These are phyloP conservation scores for Heritiera fomes DNA, from an alignment of 345 rosid species.

Conservation along the genomic window DNA sequence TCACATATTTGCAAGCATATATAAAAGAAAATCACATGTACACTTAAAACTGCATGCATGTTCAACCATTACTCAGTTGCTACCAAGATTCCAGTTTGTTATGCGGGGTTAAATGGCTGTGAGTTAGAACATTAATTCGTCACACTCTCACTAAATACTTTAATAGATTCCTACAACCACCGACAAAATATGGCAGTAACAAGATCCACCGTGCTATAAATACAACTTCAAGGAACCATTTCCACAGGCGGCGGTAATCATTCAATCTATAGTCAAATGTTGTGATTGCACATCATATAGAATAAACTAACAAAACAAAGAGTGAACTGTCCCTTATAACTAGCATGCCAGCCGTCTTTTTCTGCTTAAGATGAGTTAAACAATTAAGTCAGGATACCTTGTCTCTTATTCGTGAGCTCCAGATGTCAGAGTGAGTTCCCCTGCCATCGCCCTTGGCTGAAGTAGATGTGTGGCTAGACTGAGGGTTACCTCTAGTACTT, in stretches of 20 bases:
- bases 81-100: background rate
- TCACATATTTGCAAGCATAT: background rate
- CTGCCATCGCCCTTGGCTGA: conserved; percentile 42
- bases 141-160: background rate
- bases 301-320: conserved; percentile 2
- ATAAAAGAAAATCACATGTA: background rate
- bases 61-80: background rate
- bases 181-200: background rate
- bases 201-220: background rate
- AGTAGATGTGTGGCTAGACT: conserved; percentile 56
- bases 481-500: conserved; percentile 49
- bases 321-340: background rate
- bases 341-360: background rate
- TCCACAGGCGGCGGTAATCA: background rate
- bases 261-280: background rate
- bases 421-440: conserved; percentile 51
- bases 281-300: background rate
- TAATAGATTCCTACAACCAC: background rate
- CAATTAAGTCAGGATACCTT: conserved; percentile 49
- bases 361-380: background rate
- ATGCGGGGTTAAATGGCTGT: background rate
- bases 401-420: conserved; percentile 79
- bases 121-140: background rate
- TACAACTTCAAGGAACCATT: conserved; percentile 1
- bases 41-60: background rate